A percentile compares a stretch with the other conserved stretches of the same genome.
phyloP scores from a whole-genome alignment of 2,329 filamentous ascomycete genomes.

The Alternaria brassicicola region DNA sequence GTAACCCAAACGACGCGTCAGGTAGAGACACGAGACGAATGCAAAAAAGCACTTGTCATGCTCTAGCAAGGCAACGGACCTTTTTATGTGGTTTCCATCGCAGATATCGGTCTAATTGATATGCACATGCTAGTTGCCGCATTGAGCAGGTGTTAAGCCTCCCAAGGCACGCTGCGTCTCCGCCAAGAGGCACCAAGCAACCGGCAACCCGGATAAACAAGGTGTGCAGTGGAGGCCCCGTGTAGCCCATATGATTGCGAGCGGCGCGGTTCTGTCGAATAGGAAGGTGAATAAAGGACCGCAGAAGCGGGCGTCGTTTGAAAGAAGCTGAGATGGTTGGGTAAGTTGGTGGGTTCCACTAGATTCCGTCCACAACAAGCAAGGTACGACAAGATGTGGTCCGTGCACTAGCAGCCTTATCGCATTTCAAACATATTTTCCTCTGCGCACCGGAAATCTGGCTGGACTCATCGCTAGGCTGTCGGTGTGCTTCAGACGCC shows the following conservation, averaged over 20 bases:
- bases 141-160: conserved; percentile 42
- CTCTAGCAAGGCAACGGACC: conserved; percentile 3
- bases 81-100: conserved; percentile 30
- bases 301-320: not conserved
- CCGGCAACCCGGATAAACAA: conserved; percentile 41
- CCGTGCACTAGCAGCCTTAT: not conserved
- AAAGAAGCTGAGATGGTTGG: not conserved
- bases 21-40: conserved; percentile 24
- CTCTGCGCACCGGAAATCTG: not conserved
- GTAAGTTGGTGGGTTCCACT: not conserved
- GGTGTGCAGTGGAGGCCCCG: conserved; percentile 24
- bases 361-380: not conserved
- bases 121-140: conserved; percentile 38
- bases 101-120: conserved; percentile 30
- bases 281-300: conserved; percentile 27
- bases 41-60: conserved; percentile 11
- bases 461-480: not conserved
- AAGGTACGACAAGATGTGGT: not conserved
- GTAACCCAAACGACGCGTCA: conserved; percentile 19
- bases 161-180: conserved; percentile 34
- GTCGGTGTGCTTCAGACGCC: not conserved
- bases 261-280: conserved; percentile 23
- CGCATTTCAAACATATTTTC: not conserved
- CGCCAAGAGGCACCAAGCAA: conserved; percentile 41
- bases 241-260: conserved; percentile 18